Conservation (phyloP, 2,329 filamentous ascomycete genomes). For the Mollisia scopiformis region DNA sequence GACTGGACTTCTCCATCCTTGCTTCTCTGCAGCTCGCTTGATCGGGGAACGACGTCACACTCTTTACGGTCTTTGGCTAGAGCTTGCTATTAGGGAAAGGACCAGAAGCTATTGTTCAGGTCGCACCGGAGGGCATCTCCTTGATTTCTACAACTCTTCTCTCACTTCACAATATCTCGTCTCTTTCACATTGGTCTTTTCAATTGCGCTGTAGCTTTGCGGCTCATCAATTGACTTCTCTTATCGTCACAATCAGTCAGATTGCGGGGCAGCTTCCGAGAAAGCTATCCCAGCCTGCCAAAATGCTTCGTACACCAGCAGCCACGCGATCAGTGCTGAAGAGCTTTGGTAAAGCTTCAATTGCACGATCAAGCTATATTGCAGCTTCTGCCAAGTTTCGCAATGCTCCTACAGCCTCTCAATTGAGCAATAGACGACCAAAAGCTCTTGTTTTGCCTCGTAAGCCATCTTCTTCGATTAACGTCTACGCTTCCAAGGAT, state of each 20-base stretch:
- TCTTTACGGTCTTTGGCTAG: not conserved
- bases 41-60: constrained; percentile 12
- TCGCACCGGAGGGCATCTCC: not conserved
- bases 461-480: no score
- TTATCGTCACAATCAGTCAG: constrained; percentile 10
- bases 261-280: constrained; percentile 30
- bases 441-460: constrained; percentile 18
- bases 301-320: constrained; percentile 37
- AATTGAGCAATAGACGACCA: constrained; percentile 30
- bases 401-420: constrained; percentile 20
- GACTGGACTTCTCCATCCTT: not conserved
- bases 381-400: constrained; percentile 30
- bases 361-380: constrained; percentile 29
- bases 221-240: constrained; percentile 19
- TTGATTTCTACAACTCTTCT: not conserved
- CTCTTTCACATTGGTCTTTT: constrained; percentile 6
- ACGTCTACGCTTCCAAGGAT: no score
- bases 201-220: constrained; percentile 4
- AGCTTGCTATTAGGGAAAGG: constrained; percentile 12
- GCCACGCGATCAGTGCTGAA: constrained; percentile 34
- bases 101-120: not conserved
- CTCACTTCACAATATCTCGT: not conserved
- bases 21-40: not conserved
- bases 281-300: constrained; percentile 16
- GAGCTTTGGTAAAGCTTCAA: constrained; percentile 30